Conservation (phyloP, 192 early-diverging fungal species). For the Entomortierella lignicola region DNA sequence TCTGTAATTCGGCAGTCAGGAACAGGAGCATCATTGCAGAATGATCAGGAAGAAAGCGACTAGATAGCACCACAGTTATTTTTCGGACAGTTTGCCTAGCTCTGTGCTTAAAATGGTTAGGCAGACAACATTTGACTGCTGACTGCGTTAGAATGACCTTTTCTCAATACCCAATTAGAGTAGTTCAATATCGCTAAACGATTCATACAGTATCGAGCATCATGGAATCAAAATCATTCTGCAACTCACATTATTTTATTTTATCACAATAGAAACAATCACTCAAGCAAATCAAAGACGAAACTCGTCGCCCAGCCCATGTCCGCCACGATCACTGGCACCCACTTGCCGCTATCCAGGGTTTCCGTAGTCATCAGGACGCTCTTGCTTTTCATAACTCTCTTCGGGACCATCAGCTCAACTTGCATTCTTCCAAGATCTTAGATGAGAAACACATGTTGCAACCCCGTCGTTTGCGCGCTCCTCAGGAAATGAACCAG, state of each 20-base stretch:
- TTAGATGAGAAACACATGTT: constrained; percentile 35
- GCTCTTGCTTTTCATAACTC: constrained; percentile 61
- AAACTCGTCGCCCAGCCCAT: constrained; percentile 54
- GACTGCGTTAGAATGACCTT: too few species aligned
- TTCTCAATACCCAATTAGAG: too few species aligned
- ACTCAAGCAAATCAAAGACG: constrained; percentile 53
- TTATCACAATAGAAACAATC: constrained; percentile 59
- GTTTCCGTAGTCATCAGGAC: constrained; percentile 46
- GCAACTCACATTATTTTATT: too few species aligned
- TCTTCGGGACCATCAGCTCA: constrained; percentile 59
- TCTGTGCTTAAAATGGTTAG: background rate
- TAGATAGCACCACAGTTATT: background rate
- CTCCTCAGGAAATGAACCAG: constrained; percentile 60
- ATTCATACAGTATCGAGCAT: too few species aligned
- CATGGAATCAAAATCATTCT: too few species aligned
- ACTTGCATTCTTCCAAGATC: constrained; percentile 33
- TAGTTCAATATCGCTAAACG: too few species aligned
- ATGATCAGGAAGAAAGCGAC: background rate
- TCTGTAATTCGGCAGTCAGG: background rate
- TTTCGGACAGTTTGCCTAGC: background rate
- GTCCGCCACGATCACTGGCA: constrained; percentile 65
- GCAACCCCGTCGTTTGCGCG: constrained; percentile 58
- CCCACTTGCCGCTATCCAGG: constrained; percentile 61
- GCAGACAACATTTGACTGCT: background rate
- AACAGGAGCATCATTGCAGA: constrained; percentile 1